Evolutionary conservation across 352 stramenopile species (phyloP).

Genomic region (Globisporangium spiculum): DNA sequence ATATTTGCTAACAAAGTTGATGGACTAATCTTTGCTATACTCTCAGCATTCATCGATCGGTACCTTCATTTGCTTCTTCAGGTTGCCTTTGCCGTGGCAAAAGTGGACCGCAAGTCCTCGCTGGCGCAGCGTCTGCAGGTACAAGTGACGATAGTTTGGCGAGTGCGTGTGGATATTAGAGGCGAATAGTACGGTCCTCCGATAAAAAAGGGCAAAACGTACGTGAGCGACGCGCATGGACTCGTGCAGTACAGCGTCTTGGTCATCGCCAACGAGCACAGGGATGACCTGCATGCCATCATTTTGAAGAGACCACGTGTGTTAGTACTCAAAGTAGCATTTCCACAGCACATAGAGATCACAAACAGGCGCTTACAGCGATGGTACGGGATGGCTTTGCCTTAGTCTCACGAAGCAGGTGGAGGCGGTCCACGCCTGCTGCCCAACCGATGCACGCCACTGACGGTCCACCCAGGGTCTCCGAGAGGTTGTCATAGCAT

Average conservation of each 20-base stretch:
- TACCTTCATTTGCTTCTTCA: constrained; percentile 91
- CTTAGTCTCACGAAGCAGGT: constrained; percentile 45
- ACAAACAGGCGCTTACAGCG: constrained; percentile 33
- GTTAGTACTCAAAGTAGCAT: constrained; percentile 1
- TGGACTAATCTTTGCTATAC: background rate
- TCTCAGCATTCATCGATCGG: background rate
- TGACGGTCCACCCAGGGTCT: constrained; percentile 56
- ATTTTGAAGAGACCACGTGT: background rate
- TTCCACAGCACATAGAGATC: background rate
- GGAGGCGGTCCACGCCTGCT: constrained; percentile 77
- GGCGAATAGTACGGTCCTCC: background rate
- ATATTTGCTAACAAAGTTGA: background rate
- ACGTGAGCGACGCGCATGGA: constrained; percentile 65
- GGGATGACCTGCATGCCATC: constrained; percentile 52
- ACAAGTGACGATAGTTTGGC: background rate
- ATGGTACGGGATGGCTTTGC: constrained; percentile 31
- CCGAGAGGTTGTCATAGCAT: constrained; percentile 77
- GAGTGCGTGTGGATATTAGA: background rate
- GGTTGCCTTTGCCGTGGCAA: constrained; percentile 68
- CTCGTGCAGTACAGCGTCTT: constrained; percentile 50
- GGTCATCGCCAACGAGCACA: constrained; percentile 42
- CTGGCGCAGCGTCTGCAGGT: constrained; percentile 44
- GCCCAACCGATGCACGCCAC: constrained; percentile 82
- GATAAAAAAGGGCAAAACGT: background rate
- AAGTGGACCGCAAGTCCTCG: constrained; percentile 75